phyloP scores from a whole-genome alignment of 257 asterid species.

The Agastache rugosa region DNA sequence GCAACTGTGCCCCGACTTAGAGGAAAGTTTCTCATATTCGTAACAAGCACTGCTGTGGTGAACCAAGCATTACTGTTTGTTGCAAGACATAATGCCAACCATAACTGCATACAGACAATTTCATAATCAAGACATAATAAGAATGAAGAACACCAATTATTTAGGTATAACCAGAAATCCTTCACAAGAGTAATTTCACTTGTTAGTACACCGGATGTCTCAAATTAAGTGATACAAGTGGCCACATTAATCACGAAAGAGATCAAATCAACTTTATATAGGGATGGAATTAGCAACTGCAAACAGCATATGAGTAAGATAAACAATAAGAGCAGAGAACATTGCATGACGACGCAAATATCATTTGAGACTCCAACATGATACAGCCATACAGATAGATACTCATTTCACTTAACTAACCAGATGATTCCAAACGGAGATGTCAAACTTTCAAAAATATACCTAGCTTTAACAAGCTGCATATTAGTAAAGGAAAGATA shows the following conservation, averaged over 20 bases:
- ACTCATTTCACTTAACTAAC: background rate
- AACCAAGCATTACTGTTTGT: conserved; percentile 78
- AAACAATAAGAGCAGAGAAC: background rate
- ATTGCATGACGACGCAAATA: background rate
- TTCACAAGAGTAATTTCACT: background rate
- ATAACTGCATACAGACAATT: conserved; percentile 56
- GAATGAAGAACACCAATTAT: background rate
- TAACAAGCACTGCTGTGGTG: conserved; percentile 71
- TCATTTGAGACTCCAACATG: background rate
- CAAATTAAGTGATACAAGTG: too few species aligned
- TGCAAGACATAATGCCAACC: conserved; percentile 64
- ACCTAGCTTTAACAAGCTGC: background rate
- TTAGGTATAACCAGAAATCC: conserved; percentile 3
- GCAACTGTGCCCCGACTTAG: conserved; percentile 72
- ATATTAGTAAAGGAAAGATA: too few species aligned
- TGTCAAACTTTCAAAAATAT: background rate
- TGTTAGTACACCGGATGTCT: background rate
- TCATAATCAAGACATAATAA: background rate
- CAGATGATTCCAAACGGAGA: too few species aligned
- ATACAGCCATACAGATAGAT: too few species aligned
- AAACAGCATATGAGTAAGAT: background rate
- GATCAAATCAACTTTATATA: background rate
- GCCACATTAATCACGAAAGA: too few species aligned
- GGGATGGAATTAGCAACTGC: background rate
- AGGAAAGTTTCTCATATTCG: conserved; percentile 83